Percentiles rank a stretch among this genome's conserved stretches.
Evolutionary conservation across 441 rosid genomes (phyloP).

Genomic region (Gossypium schwendimanii): DNA sequence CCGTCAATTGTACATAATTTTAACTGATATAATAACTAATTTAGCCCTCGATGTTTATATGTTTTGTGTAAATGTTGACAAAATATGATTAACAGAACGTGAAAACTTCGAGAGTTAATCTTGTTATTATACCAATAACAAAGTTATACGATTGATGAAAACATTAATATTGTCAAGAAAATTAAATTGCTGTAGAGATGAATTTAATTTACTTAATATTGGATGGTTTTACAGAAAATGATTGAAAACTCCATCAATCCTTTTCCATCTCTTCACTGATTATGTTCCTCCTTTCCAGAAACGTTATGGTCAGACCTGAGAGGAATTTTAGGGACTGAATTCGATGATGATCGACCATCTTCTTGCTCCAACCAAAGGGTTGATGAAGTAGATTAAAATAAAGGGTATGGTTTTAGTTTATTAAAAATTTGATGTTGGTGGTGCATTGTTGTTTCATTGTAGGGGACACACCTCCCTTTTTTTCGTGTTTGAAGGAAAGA

Average conservation of each 20-base stretch:
- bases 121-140: too few species aligned
- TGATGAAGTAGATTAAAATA: not conserved
- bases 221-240: too few species aligned
- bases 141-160: too few species aligned
- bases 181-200: too few species aligned
- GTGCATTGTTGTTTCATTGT: not conserved
- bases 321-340: not conserved
- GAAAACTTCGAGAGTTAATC: too few species aligned
- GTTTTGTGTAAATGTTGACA: too few species aligned
- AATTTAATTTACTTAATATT: too few species aligned
- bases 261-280: slow-evolving; percentile 2
- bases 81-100: too few species aligned
- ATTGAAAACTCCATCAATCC: not conserved
- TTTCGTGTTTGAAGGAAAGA: not conserved
- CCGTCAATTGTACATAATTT: too few species aligned
- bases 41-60: too few species aligned
- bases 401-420: not conserved
- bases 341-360: not conserved
- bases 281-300: not conserved
- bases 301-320: not conserved
- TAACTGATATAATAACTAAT: too few species aligned
- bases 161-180: too few species aligned
- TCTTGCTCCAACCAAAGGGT: not conserved
- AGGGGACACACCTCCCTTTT: not conserved
- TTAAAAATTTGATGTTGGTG: not conserved